phyloP scores from a whole-genome alignment of 177 flowering plant species.

The Telopea speciosissima region DNA sequence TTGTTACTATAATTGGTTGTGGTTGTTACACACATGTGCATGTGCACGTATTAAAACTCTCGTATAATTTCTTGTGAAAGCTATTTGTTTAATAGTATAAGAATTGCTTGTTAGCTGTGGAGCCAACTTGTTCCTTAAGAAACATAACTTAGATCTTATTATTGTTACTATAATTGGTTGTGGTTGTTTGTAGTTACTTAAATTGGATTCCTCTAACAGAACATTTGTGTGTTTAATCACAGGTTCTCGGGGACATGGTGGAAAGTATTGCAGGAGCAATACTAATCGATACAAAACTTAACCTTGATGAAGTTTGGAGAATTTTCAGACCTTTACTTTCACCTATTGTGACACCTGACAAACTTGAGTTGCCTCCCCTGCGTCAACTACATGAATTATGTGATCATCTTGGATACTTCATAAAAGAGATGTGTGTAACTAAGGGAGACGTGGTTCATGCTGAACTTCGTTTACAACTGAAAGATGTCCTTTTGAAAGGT shows the following conservation, averaged over 20 bases:
- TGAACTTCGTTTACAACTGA: slow-evolving; percentile 56
- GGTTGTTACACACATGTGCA: too few species aligned
- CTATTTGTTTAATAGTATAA: too few species aligned
- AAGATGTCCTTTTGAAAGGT: slow-evolving; percentile 49
- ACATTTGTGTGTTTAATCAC: not conserved
- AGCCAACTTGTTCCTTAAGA: too few species aligned
- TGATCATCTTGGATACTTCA: slow-evolving; percentile 64
- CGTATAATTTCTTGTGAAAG: too few species aligned
- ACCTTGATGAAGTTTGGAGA: slow-evolving; percentile 72
- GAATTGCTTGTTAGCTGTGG: too few species aligned
- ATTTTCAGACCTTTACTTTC: slow-evolving; percentile 64
- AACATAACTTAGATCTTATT: too few species aligned
- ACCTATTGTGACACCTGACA: slow-evolving; percentile 88
- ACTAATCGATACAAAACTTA: slow-evolving; percentile 58
- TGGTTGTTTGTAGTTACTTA: too few species aligned
- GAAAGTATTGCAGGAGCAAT: slow-evolving; percentile 94
- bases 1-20: too few species aligned
- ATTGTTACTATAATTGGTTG: too few species aligned
- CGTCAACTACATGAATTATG: slow-evolving; percentile 73
- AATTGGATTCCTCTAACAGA: too few species aligned
- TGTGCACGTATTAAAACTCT: too few species aligned
- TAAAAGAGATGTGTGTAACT: slow-evolving; percentile 33
- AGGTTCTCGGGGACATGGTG: slow-evolving; percentile 95
- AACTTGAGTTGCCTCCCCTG: slow-evolving; percentile 66
- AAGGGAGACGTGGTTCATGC: slow-evolving; percentile 49